These are phyloP conservation scores for Solanum aculeatissimum DNA, from an alignment of 305 asterid species.

Conservation along the genomic window DNA sequence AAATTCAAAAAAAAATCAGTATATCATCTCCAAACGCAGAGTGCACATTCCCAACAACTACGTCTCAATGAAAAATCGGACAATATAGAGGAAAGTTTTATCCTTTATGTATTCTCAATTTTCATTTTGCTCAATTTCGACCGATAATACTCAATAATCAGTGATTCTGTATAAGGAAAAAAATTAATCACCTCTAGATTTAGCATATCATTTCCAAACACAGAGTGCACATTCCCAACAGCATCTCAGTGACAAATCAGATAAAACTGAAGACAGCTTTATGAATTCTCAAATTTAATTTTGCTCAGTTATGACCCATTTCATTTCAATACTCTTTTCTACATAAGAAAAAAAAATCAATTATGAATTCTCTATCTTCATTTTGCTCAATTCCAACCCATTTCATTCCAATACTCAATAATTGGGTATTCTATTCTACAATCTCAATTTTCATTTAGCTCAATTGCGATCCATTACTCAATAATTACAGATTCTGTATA, in stretches of 20 bases:
- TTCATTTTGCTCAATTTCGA: neutral
- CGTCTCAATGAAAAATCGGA: neutral
- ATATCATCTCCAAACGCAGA: neutral
- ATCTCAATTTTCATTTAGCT: neutral
- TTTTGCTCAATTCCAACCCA: neutral
- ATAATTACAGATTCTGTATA: neutral
- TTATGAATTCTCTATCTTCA: neutral
- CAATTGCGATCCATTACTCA: neutral
- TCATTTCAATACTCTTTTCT: neutral
- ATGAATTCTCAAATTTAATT: neutral
- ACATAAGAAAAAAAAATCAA: neutral
- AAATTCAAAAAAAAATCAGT: neutral
- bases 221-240: neutral
- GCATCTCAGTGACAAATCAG: neutral
- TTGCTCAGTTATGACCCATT: neutral
- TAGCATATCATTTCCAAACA: neutral
- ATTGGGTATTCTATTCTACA: neutral
- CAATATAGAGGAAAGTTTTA: neutral
- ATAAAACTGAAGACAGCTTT: neutral
- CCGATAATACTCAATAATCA: neutral
- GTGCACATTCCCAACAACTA: neutral
- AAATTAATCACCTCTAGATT: neutral
- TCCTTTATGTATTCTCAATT: neutral
- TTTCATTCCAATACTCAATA: neutral
- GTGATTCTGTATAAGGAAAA: neutral